Evolutionary conservation across 2,329 filamentous ascomycete species (phyloP), one percentile per base, ranked within the genome.

Genomic region (Diplodia corticola): DNA sequence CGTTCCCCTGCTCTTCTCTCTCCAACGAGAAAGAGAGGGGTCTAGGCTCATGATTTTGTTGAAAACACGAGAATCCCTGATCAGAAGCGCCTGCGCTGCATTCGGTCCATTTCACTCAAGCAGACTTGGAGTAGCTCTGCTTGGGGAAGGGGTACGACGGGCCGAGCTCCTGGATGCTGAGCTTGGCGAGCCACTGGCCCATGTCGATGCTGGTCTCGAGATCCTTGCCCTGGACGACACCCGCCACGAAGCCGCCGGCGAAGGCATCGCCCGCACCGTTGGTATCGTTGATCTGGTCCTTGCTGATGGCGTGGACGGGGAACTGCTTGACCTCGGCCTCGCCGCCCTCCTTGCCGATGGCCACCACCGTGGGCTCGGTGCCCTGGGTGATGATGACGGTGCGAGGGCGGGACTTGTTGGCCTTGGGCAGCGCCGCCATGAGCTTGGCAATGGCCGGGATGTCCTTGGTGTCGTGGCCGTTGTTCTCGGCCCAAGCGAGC

Each of bases 231-330:
- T 94, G 85, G 69, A 97, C 89, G 70, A 98, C 84, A 76, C 93
- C 95, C 63, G 95, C 95, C 66, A 92, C 85, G 81, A 99, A 93
- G 70, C 95, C 95, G 76, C 93, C 95, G 67, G 95, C 94, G 75
- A 99, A 99, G 63, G 95, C 94, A 78, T 99, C 95, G 78, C 93
- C 95, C 69, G 95, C 95, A 77, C 95, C 95, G 77, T 94, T 98
- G 79, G 94, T 98, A 82, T 99, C 95, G 80, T 91, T 91, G 81
- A 99, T 98, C 81, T 91, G 83, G 60, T 87, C 85, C 78, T 86
- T 83, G 71, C 87, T 84, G 73, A 99, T 94, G 73, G 87, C 84
- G 78, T 91, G 92, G 61, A 99, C 93, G 22, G 89, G 85, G 83
- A 89, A 95, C 78, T 91, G 86, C 82, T 89, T 88, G 74, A 95